Percentiles rank a stretch among this genome's conserved stretches.
phyloP scores from a whole-genome alignment of 73 alveolate genomes.

The Blepharisma japonicum region DNA sequence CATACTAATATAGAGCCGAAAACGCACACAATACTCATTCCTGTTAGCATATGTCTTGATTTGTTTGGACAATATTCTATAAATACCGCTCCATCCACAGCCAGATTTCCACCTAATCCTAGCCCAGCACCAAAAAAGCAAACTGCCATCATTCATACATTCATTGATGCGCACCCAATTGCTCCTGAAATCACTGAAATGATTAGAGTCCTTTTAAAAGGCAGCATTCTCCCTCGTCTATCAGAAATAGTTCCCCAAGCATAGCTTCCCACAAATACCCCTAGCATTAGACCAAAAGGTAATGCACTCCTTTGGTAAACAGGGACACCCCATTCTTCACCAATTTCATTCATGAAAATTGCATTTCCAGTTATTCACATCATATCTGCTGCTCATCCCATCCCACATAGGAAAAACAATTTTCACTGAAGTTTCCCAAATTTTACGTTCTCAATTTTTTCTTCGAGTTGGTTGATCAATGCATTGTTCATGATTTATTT shows the following conservation, averaged over 20 bases:
- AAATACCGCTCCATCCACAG: slow-evolving; percentile 28
- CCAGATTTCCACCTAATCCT: slow-evolving; percentile 9
- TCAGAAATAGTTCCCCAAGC: slow-evolving; percentile 23
- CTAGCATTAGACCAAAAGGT: not conserved
- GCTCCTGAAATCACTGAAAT: not conserved
- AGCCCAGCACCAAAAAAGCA: not conserved
- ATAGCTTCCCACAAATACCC: not conserved
- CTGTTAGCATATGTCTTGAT: not conserved
- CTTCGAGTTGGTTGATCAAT: too few relatives aligned
- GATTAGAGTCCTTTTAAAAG: slow-evolving; percentile 11
- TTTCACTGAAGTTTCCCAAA: too few relatives aligned
- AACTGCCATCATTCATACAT: slow-evolving; percentile 14
- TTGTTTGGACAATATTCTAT: slow-evolving; percentile 13
- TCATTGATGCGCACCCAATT: not conserved
- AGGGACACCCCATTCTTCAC: slow-evolving; percentile 15
- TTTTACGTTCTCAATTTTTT: too few relatives aligned
- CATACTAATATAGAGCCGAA: not conserved
- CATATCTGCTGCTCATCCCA: too few relatives aligned
- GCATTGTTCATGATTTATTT: too few relatives aligned
- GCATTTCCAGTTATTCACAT: not conserved
- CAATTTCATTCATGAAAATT: slow-evolving; percentile 24
- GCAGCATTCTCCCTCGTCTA: slow-evolving; percentile 15
- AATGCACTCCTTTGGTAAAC: not conserved
- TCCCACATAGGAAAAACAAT: too few relatives aligned
- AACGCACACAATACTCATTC: slow-evolving; percentile 25